Conservation (phyloP, 345 rosid genomes). For the Triadica sebifera region DNA sequence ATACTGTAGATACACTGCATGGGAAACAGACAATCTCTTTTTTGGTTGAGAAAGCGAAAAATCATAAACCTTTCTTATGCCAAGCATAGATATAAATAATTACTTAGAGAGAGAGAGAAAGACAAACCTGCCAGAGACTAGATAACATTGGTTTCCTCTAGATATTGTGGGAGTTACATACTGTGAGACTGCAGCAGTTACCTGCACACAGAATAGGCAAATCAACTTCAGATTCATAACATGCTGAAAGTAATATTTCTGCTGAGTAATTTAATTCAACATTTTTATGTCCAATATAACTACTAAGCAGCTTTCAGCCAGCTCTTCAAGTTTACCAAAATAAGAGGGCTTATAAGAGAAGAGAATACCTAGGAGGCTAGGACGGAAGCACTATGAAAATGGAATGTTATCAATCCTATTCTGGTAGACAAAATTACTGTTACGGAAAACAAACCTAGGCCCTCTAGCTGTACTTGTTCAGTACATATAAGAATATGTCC, state of each 20-base stretch:
- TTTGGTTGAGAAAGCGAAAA: background rate
- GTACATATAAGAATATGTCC: too few relatives aligned
- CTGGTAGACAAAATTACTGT: too few relatives aligned
- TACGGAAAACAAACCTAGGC: too few relatives aligned
- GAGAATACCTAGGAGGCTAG: too few relatives aligned
- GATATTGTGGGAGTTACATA: slow-evolving; percentile 46
- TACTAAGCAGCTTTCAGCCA: slow-evolving; percentile 4
- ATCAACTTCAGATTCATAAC: slow-evolving; percentile 14
- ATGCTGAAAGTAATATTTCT: too few relatives aligned
- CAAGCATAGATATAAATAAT: background rate
- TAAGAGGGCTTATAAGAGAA: too few relatives aligned
- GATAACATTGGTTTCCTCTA: slow-evolving; percentile 65
- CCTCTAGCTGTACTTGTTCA: too few relatives aligned
- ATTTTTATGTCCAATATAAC: background rate
- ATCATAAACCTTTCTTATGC: background rate
- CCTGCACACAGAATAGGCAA: slow-evolving; percentile 41
- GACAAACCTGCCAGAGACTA: slow-evolving; percentile 64
- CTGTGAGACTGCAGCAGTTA: slow-evolving; percentile 57
- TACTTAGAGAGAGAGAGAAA: background rate
- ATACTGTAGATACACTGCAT: slow-evolving; percentile 43
- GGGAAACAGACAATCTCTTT: background rate
- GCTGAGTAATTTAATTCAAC: background rate
- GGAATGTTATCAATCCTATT: too few relatives aligned
- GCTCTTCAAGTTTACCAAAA: background rate
- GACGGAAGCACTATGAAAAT: too few relatives aligned